A percentile compares a stretch with the other conserved stretches of the same genome.
phyloP scores from a whole-genome alignment of 495 filamentous ascomycete genomes.

The Beverwykella pulmonaria region DNA sequence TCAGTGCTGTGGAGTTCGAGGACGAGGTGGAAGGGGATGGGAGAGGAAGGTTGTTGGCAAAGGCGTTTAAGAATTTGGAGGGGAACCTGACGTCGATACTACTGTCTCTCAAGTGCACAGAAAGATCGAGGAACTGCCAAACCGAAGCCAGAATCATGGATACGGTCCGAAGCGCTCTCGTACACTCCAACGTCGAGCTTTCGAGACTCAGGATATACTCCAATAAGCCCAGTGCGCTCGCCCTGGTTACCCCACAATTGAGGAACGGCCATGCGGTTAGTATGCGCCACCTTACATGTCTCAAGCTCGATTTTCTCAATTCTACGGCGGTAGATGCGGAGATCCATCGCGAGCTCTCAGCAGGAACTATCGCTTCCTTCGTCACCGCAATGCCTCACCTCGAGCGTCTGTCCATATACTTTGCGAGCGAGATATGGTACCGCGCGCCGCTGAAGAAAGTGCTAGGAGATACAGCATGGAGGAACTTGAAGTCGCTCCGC shows the following conservation, averaged over 20 bases:
- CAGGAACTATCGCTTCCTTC: conserved; percentile 11
- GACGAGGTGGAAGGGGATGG: conserved; percentile 4
- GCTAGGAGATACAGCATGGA: background rate
- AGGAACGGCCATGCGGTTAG: background rate
- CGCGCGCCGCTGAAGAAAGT: conserved; percentile 12
- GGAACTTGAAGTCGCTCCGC: conserved; percentile 11
- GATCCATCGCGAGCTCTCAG: conserved; percentile 8
- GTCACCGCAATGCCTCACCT: conserved; percentile 10
- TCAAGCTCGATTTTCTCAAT: conserved; percentile 25
- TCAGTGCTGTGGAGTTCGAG: conserved; percentile 15
- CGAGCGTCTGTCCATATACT: conserved; percentile 20
- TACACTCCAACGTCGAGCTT: conserved; percentile 8
- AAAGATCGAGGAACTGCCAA: conserved; percentile 1
- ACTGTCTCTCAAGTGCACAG: conserved; percentile 15
- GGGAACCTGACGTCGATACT: conserved; percentile 6
- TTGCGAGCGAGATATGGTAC: conserved; percentile 26
- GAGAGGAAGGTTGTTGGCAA: conserved; percentile 6
- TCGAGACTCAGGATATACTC: conserved; percentile 16
- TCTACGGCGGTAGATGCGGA: conserved; percentile 10
- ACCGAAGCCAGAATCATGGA: conserved; percentile 6
- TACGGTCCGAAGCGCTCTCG: conserved; percentile 7
- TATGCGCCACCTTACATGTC: conserved; percentile 2
- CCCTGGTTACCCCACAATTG: background rate
- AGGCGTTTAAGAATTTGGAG: conserved; percentile 16
- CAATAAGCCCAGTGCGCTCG: conserved; percentile 13